A percentile compares a stretch with the other conserved stretches of the same genome.
Conservation (phyloP, 495 filamentous ascomycete genomes). For the Penicillium coffeae region DNA sequence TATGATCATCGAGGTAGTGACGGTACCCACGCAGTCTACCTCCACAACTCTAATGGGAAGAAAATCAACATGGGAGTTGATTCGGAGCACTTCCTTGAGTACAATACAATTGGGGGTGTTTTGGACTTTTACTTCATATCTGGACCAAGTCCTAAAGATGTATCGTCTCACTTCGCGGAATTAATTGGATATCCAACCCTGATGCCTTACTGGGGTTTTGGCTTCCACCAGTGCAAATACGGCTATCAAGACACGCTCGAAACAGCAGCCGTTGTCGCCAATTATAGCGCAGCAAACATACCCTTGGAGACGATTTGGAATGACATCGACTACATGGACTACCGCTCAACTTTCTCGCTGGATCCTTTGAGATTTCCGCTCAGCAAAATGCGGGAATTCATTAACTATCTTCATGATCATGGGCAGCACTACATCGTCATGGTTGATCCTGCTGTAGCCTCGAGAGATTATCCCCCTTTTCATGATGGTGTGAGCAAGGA, state of each 20-base stretch:
- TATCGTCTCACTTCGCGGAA: constrained; percentile 45
- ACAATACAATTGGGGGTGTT: constrained; percentile 56
- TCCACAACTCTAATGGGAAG: constrained; percentile 61
- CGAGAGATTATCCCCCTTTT: constrained; percentile 7
- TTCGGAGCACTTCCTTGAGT: constrained; percentile 57
- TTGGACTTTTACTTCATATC: constrained; percentile 55
- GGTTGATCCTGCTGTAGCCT: constrained; percentile 20
- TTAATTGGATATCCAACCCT: constrained; percentile 47
- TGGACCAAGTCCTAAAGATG: constrained; percentile 45
- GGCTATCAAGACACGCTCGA: constrained; percentile 50
- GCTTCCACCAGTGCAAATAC: constrained; percentile 56
- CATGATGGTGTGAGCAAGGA: constrained; percentile 12
- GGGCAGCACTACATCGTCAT: constrained; percentile 22
- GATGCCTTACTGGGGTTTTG: constrained; percentile 53
- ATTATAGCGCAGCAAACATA: constrained; percentile 45
- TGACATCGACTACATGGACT: constrained; percentile 26
- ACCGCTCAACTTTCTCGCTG: constrained; percentile 18
- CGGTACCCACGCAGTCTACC: constrained; percentile 55
- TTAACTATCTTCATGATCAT: constrained; percentile 14
- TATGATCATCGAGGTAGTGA: constrained; percentile 39
- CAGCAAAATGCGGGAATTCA: constrained; percentile 11
- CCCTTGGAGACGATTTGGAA: constrained; percentile 62
- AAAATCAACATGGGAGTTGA: constrained; percentile 53
- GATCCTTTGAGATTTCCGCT: constrained; percentile 18
- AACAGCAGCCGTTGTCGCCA: constrained; percentile 47